phyloP scores from a whole-genome alignment of 2,329 filamentous ascomycete genomes.

The Fusarium beomiforme region DNA sequence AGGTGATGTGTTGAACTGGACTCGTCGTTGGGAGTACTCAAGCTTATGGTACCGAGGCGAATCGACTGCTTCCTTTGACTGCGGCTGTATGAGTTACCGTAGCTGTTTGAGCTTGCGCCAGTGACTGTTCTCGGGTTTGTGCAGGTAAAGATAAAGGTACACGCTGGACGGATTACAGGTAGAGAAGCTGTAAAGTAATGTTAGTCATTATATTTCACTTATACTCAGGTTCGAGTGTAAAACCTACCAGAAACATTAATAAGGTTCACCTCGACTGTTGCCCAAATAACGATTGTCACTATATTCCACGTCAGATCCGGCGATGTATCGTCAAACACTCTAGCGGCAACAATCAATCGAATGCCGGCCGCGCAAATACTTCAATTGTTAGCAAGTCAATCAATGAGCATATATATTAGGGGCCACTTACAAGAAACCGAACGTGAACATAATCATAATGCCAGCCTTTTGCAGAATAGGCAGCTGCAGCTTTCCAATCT shows the following conservation, averaged over 20 bases:
- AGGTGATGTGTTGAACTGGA: constrained; percentile 35
- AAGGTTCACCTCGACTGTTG: constrained; percentile 39
- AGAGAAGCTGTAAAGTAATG: constrained; percentile 27
- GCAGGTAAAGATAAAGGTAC: constrained; percentile 32
- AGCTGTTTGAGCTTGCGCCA: constrained; percentile 28
- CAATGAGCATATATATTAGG: neutral
- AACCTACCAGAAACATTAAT: constrained; percentile 37
- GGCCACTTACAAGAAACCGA: constrained; percentile 43
- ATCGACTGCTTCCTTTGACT: constrained; percentile 37
- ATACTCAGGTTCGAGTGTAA: neutral
- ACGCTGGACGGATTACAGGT: constrained; percentile 36
- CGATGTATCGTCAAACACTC: constrained; percentile 22
- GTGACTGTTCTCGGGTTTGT: constrained; percentile 12
- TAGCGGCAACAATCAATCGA: constrained; percentile 31
- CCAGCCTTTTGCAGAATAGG: constrained; percentile 41
- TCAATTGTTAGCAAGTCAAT: neutral
- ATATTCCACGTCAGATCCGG: constrained; percentile 39
- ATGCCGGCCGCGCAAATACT: constrained; percentile 37
- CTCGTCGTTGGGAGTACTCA: constrained; percentile 18
- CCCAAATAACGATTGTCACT: constrained; percentile 37
- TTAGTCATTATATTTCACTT: neutral
- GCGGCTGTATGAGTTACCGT: constrained; percentile 22
- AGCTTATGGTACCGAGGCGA: constrained; percentile 28
- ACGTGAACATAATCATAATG: constrained; percentile 44
- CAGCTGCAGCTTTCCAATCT: constrained; percentile 45